Evolutionary conservation across 2,329 filamentous ascomycete genomes (phyloP), one percentile per base, ranked within the genome.

Genomic region (Ceratocystis papillata): DNA sequence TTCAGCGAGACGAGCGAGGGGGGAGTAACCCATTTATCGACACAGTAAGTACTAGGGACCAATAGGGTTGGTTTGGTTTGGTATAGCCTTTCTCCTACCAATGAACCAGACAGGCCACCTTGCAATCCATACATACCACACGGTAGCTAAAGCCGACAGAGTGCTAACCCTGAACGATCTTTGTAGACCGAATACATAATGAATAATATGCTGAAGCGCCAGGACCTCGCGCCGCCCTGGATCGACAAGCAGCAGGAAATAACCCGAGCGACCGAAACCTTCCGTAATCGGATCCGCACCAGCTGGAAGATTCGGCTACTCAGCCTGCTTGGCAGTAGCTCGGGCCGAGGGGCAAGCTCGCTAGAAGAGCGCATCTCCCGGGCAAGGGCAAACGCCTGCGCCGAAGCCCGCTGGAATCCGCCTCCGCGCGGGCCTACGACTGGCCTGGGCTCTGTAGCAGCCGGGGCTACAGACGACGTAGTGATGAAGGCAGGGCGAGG

Each of bases 211-310:
- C 96, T 99, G 69, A 89, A 96, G 76, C 87, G 88, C 67, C 94
- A 99, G 75, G 92, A 96, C 22, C 89, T 97, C 68, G 90, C 96
- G 0, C 94, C 94, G 0, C 93, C 93, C 0, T 99, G 94, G 94
- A 97, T 99, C 68, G 94, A 99, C 76, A 97, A 96, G 76, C 94
- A 99, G 74, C 93, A 97, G 73, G 91, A 96, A 72, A 78, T 97
- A 5, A 81, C 85, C 10, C 85, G 83, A 68, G 82, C 88, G 0
- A 82, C 86, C 0, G 81, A 79, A 12, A 79, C 80, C 0, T 96
- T 99, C 73, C 83, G 94, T 1, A 77, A 79, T 1, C 79, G 90
- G n/a, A 73, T 97, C 68, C 80, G 92, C 45, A 83, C 81, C 50
- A 90, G 96, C 71, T 97, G 93, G 93, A 86, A 83, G 73, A 81